These are phyloP conservation scores for Penicillium sp. DNA, from an alignment of 2,329 filamentous ascomycete genomes.

Conservation along the genomic window DNA sequence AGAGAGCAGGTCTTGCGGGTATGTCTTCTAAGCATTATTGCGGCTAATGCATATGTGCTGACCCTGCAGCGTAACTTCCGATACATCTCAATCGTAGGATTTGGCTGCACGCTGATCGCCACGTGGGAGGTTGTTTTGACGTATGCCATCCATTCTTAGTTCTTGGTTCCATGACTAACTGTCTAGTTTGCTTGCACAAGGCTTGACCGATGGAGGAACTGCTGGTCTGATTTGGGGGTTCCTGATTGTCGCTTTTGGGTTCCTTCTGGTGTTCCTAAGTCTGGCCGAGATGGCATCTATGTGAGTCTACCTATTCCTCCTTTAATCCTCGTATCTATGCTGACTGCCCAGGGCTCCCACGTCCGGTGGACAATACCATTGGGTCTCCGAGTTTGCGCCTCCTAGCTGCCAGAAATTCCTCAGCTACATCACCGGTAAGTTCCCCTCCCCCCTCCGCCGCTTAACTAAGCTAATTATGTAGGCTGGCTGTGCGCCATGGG, in stretches of 20 bases:
- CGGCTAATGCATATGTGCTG: neutral
- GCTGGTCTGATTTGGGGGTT: slow-evolving; percentile 57
- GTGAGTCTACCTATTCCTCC: slow-evolving; percentile 18
- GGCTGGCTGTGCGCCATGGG: slow-evolving; percentile 35
- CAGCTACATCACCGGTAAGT: slow-evolving; percentile 26
- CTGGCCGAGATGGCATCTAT: slow-evolving; percentile 55
- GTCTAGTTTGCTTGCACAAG: neutral
- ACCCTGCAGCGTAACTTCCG: slow-evolving; percentile 44
- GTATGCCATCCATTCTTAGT: slow-evolving; percentile 21
- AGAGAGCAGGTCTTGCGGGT: slow-evolving; percentile 43
- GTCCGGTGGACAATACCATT: slow-evolving; percentile 35
- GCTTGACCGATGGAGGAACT: slow-evolving; percentile 50
- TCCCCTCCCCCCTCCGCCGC: accelerated
- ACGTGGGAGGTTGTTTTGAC: slow-evolving; percentile 47
- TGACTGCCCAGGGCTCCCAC: slow-evolving; percentile 36
- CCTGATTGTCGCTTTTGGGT: slow-evolving; percentile 50
- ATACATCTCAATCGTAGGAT: slow-evolving; percentile 47
- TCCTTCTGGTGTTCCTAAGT: slow-evolving; percentile 42
- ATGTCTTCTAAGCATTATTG: slow-evolving; percentile 10
- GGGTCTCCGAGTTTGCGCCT: slow-evolving; percentile 32
- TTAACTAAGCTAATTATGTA: neutral
- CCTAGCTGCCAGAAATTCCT: slow-evolving; percentile 35
- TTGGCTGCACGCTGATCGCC: slow-evolving; percentile 44
- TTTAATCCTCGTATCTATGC: neutral
- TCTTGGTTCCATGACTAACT: neutral